A percentile compares a stretch with the other conserved stretches of the same genome.
phyloP scores from a whole-genome alignment of 106 monocot species.

The Iris macrosiphon region DNA sequence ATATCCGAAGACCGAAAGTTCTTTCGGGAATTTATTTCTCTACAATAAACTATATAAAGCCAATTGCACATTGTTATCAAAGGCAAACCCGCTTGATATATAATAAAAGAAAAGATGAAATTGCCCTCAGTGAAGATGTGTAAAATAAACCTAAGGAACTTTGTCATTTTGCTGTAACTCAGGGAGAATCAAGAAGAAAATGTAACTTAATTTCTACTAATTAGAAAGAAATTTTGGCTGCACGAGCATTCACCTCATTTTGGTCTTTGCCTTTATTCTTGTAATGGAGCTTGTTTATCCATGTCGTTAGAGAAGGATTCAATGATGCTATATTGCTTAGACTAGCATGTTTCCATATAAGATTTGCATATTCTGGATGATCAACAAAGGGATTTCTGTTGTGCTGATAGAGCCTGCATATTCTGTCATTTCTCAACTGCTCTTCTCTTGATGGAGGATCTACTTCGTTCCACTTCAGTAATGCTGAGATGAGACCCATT shows the following conservation, averaged over 20 bases:
- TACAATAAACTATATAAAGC: too few species aligned
- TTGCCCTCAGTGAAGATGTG: too few species aligned
- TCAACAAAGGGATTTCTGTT: slow-evolving; percentile 86
- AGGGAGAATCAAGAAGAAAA: neutral
- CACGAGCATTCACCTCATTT: slow-evolving; percentile 24
- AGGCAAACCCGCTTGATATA: too few species aligned
- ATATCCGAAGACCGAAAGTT: too few species aligned
- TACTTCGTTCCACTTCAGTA: slow-evolving; percentile 69
- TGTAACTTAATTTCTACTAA: neutral
- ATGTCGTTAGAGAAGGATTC: slow-evolving; percentile 1
- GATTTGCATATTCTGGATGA: slow-evolving; percentile 82
- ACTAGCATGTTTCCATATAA: slow-evolving; percentile 42
- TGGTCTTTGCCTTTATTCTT: slow-evolving; percentile 30
- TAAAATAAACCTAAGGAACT: too few species aligned
- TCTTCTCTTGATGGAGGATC: slow-evolving; percentile 81
- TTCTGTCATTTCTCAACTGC: slow-evolving; percentile 53
- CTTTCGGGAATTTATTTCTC: too few species aligned
- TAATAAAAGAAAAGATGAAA: too few species aligned
- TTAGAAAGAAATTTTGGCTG: neutral
- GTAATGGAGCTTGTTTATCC: slow-evolving; percentile 39
- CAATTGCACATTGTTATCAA: too few species aligned
- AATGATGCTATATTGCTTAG: neutral
- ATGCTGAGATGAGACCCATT: slow-evolving; percentile 74
- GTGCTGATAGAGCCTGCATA: slow-evolving; percentile 73
- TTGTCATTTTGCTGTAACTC: too few species aligned